phyloP scores from a whole-genome alignment of 257 asterid species.

The Rubia yunnanensis region DNA sequence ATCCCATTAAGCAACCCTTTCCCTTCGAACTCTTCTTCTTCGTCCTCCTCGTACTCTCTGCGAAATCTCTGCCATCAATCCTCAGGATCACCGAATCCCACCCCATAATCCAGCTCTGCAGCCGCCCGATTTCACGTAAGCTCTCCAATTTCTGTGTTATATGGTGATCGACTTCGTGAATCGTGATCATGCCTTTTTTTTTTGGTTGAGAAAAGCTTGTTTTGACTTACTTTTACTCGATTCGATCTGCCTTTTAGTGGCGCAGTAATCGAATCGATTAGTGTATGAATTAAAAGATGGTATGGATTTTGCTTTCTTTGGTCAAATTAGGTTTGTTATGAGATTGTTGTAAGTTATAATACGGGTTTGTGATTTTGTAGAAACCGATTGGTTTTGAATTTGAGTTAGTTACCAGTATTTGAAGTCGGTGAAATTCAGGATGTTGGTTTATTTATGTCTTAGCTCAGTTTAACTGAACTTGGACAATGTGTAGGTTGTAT shows the following conservation, averaged over 20 bases:
- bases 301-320: not conserved
- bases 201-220: too few species aligned
- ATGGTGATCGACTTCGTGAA: not conserved
- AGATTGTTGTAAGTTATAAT: not conserved
- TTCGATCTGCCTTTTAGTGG: not conserved
- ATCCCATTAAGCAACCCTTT: not conserved
- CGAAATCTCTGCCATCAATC: not conserved
- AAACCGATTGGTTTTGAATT: not conserved
- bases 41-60: not conserved
- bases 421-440: not conserved
- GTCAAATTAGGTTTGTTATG: not conserved
- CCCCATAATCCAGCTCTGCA: not conserved
- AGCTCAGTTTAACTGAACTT: not conserved
- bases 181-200: not conserved
- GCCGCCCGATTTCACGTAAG: not conserved
- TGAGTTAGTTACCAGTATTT: not conserved
- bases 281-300: not conserved
- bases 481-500: constrained; percentile 12
- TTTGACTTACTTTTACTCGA: too few species aligned
- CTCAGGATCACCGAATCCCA: not conserved
- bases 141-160: not conserved
- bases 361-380: not conserved
- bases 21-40: not conserved
- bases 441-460: not conserved
- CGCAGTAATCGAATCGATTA: not conserved